Conservation (phyloP, 805 yeast species). For the Metschnikowia henanensis region DNA sequence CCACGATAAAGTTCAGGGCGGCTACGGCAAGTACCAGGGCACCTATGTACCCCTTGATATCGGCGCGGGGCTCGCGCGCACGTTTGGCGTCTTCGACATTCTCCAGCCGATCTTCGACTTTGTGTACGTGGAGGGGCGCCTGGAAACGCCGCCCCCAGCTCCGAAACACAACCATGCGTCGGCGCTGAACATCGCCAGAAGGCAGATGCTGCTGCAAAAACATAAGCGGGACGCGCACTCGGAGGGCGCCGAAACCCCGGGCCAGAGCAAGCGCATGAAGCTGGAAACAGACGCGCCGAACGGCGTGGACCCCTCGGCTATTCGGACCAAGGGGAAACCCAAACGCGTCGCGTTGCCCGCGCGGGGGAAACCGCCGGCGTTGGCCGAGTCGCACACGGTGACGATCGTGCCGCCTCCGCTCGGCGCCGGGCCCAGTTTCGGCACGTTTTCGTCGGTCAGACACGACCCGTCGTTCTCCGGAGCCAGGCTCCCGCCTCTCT, state of each 20-base stretch:
- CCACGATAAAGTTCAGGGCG: conserved; percentile 73
- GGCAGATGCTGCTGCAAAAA: conserved; percentile 19
- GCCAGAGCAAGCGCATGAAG: conserved; percentile 15
- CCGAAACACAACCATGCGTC: conserved; percentile 48
- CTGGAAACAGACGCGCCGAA: background rate
- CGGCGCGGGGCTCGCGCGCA: conserved; percentile 40
- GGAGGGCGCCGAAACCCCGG: background rate
- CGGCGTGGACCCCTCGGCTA: background rate
- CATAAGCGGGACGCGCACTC: conserved; percentile 3
- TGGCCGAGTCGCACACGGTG: conserved; percentile 35
- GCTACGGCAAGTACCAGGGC: conserved; percentile 68
- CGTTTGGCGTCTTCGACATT: conserved; percentile 47
- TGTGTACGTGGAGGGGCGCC: conserved; percentile 41
- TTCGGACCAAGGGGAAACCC: conserved; percentile 28
- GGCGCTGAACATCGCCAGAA: conserved; percentile 41
- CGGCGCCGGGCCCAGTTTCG: conserved; percentile 29
- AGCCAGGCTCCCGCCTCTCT: conserved; percentile 14
- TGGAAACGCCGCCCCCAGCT: conserved; percentile 47
- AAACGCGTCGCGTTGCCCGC: conserved; percentile 28
- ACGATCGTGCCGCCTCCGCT: conserved; percentile 24
- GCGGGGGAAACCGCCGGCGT: conserved; percentile 24
- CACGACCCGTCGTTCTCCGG: conserved; percentile 10
- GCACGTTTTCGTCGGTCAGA: conserved; percentile 25
- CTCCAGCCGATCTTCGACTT: conserved; percentile 69
- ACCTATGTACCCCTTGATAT: conserved; percentile 45